Percentiles rank a stretch among this genome's conserved stretches.
Conservation (phyloP, 169 alveolate species). For the Plasmodium fragile region DNA sequence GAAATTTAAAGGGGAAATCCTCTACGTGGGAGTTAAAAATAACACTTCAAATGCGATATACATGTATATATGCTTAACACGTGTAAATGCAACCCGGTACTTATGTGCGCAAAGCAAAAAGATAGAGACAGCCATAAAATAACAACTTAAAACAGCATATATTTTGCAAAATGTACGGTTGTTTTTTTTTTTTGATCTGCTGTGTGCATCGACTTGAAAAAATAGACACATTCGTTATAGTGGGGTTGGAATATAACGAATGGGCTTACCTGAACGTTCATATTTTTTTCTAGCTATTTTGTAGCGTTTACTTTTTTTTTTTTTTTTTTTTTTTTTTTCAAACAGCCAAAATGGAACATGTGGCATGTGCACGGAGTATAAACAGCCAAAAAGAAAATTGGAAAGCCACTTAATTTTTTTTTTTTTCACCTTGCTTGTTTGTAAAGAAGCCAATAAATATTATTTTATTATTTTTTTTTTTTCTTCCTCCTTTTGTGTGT, state of each 20-base stretch:
- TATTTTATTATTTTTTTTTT: neutral
- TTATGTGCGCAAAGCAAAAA: neutral
- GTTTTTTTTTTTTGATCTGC: neutral
- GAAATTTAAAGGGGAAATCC: neutral
- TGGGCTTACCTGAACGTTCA: neutral
- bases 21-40: slow-evolving; percentile 1
- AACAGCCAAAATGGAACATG: slow-evolving; percentile 16
- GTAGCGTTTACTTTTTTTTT: neutral
- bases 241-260: neutral
- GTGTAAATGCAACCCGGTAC: neutral
- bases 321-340: slow-evolving; percentile 31
- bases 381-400: neutral
- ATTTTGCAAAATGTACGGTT: neutral
- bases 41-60: neutral
- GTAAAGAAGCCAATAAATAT: slow-evolving; percentile 11
- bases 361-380: slow-evolving; percentile 8
- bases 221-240: neutral
- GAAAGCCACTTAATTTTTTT: slow-evolving; percentile 8
- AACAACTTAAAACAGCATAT: neutral
- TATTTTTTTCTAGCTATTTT: neutral
- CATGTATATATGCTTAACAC: neutral
- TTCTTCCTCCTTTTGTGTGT: neutral
- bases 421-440: slow-evolving; percentile 29
- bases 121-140: neutral
- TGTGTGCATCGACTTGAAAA: neutral